Base-by-base conservation (phyloP, 352 stramenopile species). In the Saprolegnia diclina region DNA sequence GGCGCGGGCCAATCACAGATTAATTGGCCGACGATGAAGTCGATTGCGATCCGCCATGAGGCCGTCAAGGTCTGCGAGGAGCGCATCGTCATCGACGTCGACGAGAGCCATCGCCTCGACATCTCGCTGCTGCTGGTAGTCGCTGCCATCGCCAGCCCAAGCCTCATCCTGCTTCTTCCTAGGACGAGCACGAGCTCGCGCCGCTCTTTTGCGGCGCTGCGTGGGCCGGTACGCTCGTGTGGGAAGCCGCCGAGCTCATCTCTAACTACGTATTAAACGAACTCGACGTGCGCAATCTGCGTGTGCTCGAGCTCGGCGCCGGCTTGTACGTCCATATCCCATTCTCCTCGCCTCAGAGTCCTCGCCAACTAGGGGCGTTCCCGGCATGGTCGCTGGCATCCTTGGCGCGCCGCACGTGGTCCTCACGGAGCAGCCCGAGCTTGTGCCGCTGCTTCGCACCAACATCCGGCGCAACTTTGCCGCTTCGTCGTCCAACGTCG, bases 161-260 rank as follows among this genome's bases (percentile, higher is more conserved):
- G 40, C 10, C n/a, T 61, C 13, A 2, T 18, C 46, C 44, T 18
- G 37, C 18, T 57, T 5, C 42, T 22, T 26, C 16, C 11, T 59
- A 93, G 85, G 79, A 88, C 80, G 81, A 87, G 69, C 79, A 96
- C 68, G 87, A 95, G 57, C 80, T 98, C 26, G 91, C 91, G 32
- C 94, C 94, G 29, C 74, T 98, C 7, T 98, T 98, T 77, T 94
- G 91, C 22, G 94, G 94, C 10, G 90, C 89, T 7, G 81, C 88
- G 44, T 98, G 94, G 94, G 94, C 94, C 5, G 94, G 94, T 0
- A 98, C 94, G 26, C 78, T 97, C 22, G 57, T 97, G 40, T 97
- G 90, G 90, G 82, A 91, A 19, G 90, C 90, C 0, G 89, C 88
- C 0, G 77, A 90, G 64, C 76, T 89, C 59, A 75, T 93, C 53